Conservation (phyloP, 2,329 filamentous ascomycete species). For the Tolypocladium inflatum region DNA sequence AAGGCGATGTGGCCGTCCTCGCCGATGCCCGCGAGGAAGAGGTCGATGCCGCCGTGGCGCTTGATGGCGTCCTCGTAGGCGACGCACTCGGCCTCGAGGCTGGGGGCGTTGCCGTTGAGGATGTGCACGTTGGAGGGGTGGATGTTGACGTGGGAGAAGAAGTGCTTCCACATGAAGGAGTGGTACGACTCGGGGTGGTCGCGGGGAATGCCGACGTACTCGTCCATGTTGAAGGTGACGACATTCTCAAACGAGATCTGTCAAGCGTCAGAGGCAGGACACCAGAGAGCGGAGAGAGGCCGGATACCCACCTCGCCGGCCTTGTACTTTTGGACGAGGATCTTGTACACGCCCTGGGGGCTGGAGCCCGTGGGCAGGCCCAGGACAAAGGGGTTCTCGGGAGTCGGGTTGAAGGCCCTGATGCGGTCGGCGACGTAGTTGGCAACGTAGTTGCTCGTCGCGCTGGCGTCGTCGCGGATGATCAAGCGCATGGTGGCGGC, state of each 20-base stretch:
- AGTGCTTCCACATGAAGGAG: conserved; percentile 88
- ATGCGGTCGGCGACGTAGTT: conserved; percentile 79
- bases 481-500: conserved; percentile 63
- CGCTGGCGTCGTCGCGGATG: conserved; percentile 61
- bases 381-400: conserved; percentile 67
- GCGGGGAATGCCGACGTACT: conserved; percentile 75
- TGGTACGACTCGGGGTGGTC: conserved; percentile 83
- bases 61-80: conserved; percentile 73
- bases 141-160: conserved; percentile 80
- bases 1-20: conserved; percentile 85
- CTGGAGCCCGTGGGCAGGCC: conserved; percentile 78
- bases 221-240: conserved; percentile 90
- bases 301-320: conserved; percentile 40
- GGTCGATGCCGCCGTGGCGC: conserved; percentile 66
- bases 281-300: conserved; percentile 6
- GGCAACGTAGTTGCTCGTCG: conserved; percentile 67
- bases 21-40: conserved; percentile 78
- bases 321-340: conserved; percentile 63
- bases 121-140: conserved; percentile 77
- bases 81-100: conserved; percentile 67
- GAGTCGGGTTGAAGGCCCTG: conserved; percentile 63
- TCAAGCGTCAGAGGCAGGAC: not conserved
- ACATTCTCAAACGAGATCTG: conserved; percentile 80
- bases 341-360: conserved; percentile 67
- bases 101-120: conserved; percentile 68